These are phyloP conservation scores for Jimgerdemannia flammicorona DNA, from an alignment of 192 early-diverging fungal genomes.

Conservation along the genomic window DNA sequence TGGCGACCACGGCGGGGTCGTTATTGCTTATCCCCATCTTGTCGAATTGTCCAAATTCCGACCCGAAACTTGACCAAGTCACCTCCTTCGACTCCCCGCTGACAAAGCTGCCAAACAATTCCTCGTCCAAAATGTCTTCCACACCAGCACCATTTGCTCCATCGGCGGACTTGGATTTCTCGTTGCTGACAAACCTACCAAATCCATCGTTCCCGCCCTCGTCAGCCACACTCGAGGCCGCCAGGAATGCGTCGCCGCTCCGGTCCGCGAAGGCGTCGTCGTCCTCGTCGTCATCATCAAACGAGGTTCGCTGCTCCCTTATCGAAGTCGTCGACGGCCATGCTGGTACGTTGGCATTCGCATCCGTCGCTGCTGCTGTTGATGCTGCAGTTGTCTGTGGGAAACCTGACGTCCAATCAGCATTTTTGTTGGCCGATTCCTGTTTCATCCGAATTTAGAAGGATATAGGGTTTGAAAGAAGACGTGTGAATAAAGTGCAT, in stretches of 20 bases:
- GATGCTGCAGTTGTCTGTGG: conserved; percentile 5
- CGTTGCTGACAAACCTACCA: conserved; percentile 21
- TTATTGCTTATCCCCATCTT: conserved; percentile 8
- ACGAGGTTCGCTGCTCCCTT: background rate
- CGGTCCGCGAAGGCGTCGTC: conserved; percentile 2
- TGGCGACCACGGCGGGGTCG: background rate
- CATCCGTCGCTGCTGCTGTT: background rate
- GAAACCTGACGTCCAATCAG: conserved; percentile 19
- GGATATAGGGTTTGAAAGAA: too few species aligned
- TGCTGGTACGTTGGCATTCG: background rate
- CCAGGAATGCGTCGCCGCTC: background rate
- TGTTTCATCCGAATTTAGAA: background rate
- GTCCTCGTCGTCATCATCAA: conserved; percentile 16
- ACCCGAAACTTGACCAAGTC: conserved; percentile 13
- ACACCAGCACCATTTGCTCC: background rate
- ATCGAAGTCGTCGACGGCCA: background rate
- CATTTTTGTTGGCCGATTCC: conserved; percentile 4
- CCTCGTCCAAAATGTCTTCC: background rate
- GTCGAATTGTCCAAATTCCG: conserved; percentile 19
- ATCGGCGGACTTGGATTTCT: background rate
- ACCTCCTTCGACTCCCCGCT: conserved; percentile 1
- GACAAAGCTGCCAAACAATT: conserved; percentile 9
- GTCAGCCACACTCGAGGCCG: background rate
- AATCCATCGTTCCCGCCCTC: conserved; percentile 19
- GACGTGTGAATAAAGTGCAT: too few species aligned